Evolutionary conservation across 345 rosid species (phyloP).

Genomic region (Citrus reticulata): DNA sequence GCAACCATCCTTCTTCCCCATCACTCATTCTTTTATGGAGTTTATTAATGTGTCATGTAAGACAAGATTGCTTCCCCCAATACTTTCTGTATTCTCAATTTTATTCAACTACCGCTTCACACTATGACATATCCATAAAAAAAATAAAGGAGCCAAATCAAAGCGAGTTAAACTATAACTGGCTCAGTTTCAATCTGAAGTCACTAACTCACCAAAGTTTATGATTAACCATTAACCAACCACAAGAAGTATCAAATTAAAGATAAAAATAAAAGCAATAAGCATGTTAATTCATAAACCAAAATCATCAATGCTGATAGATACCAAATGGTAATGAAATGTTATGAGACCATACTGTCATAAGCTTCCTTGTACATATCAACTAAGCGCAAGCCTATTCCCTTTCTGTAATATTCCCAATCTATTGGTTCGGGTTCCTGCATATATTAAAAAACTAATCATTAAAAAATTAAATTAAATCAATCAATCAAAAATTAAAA

Average conservation of each 20-base stretch:
- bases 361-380: conserved; percentile 87
- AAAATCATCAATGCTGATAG: not conserved
- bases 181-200: not conserved
- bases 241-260: not conserved
- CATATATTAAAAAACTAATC: too few relatives aligned
- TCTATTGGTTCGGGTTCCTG: too few relatives aligned
- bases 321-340: not conserved
- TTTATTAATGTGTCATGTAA: too few relatives aligned
- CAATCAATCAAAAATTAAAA: too few relatives aligned
- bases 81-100: too few relatives aligned
- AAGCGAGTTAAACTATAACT: not conserved
- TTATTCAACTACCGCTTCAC: too few relatives aligned
- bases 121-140: not conserved
- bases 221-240: not conserved
- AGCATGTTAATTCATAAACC: not conserved
- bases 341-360: conserved; percentile 51
- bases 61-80: too few relatives aligned
- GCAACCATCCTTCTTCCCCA: too few relatives aligned
- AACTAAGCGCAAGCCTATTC: conserved; percentile 74
- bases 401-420: conserved; percentile 22
- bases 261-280: not conserved
- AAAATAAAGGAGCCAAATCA: not conserved
- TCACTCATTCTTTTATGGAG: too few relatives aligned
- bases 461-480: too few relatives aligned
- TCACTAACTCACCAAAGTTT: not conserved